Percentiles rank a stretch among this genome's conserved stretches.
Evolutionary conservation across 2,329 filamentous ascomycete genomes (phyloP).

Genomic region (Cryphonectria parasitica): DNA sequence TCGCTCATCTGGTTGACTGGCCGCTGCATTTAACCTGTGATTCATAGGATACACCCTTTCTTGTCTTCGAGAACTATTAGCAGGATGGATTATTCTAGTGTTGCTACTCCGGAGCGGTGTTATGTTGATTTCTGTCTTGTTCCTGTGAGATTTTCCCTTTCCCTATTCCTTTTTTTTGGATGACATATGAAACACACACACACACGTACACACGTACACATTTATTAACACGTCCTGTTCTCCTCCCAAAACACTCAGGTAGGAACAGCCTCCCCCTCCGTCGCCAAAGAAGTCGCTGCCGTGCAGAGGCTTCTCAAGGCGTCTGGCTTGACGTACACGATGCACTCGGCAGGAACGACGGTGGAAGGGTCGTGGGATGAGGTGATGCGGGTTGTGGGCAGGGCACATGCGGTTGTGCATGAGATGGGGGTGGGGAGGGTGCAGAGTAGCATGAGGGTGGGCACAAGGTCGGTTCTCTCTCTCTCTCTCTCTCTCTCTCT

Average conservation of each 20-base stretch:
- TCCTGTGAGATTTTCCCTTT: conserved; percentile 56
- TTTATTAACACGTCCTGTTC: background rate
- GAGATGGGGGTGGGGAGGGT: conserved; percentile 77
- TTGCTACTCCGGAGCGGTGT: conserved; percentile 72
- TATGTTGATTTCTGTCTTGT: conserved; percentile 92
- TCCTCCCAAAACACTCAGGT: conserved; percentile 53
- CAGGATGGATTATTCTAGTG: conserved; percentile 50
- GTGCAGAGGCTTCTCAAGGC: conserved; percentile 84
- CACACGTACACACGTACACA: background rate
- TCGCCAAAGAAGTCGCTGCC: conserved; percentile 82
- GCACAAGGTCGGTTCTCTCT: conserved; percentile 65
- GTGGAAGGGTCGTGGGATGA: conserved; percentile 91
- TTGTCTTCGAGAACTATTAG: background rate
- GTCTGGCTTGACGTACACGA: conserved; percentile 79
- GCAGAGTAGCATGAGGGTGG: conserved; percentile 86
- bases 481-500: background rate
- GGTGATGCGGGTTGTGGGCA: conserved; percentile 83
- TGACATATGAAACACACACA: too few species aligned
- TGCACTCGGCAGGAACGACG: conserved; percentile 95
- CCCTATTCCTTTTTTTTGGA: conserved; percentile 24
- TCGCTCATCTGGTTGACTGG: background rate
- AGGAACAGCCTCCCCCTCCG: conserved; percentile 76
- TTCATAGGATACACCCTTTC: background rate
- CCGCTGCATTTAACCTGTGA: background rate
- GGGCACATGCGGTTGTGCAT: conserved; percentile 80